Percentiles rank a stretch among this genome's conserved stretches.
Evolutionary conservation across 2,329 filamentous ascomycete species (phyloP).

Genomic region (Cadophora sp.): DNA sequence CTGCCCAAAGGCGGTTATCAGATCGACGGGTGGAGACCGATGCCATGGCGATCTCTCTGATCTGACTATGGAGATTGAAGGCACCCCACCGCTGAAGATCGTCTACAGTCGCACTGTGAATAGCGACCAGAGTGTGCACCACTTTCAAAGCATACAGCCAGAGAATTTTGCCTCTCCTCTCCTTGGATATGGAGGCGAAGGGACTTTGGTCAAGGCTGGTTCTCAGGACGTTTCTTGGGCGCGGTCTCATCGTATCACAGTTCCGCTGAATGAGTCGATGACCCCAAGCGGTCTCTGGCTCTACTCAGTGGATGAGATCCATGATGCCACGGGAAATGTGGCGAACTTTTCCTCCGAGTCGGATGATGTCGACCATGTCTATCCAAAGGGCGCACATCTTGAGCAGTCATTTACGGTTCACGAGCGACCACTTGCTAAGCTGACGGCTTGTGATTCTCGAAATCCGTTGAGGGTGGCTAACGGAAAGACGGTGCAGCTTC

Average conservation of each 20-base stretch:
- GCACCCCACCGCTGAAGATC: constrained; percentile 89
- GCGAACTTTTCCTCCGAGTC: constrained; percentile 72
- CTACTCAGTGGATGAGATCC: constrained; percentile 90
- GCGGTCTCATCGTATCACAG: constrained; percentile 72
- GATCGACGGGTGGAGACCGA: constrained; percentile 67
- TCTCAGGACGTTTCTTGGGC: constrained; percentile 83
- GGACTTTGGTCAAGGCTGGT: constrained; percentile 61
- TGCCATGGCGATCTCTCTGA: constrained; percentile 91
- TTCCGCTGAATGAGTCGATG: constrained; percentile 91
- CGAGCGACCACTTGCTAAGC: constrained; percentile 77
- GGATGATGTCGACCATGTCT: constrained; percentile 71
- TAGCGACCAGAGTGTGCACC: constrained; percentile 80
- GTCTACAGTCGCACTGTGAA: constrained; percentile 92
- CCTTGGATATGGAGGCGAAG: constrained; percentile 63
- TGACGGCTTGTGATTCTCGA: constrained; percentile 79
- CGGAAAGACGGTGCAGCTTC: constrained; percentile 71
- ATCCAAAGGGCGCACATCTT: constrained; percentile 65
- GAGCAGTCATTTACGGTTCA: constrained; percentile 84
- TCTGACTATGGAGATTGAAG: constrained; percentile 80
- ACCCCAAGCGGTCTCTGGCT: constrained; percentile 80
- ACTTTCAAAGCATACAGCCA: constrained; percentile 92
- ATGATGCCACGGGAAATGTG: constrained; percentile 87
- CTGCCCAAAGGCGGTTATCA: constrained; percentile 82
- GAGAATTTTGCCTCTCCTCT: constrained; percentile 84
- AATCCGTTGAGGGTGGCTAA: constrained; percentile 84